These are phyloP conservation scores for Terana coerulea DNA, from an alignment of 768 basidiomycete genomes.

Conservation along the genomic window DNA sequence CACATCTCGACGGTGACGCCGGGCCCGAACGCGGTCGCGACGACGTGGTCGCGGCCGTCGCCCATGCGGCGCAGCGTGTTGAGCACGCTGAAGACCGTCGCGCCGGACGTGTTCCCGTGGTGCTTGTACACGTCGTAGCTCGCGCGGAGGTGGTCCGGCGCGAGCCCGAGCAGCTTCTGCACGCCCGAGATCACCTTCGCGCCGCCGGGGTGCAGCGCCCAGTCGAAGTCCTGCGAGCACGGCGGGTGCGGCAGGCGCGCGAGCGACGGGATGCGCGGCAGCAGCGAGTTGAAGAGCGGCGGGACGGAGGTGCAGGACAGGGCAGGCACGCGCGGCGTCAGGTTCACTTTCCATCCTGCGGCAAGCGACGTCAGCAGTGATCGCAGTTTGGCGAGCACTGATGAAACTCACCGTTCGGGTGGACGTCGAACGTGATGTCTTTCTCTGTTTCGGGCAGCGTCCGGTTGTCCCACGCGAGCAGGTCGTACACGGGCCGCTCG, in stretches of 20 bases:
- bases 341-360: constrained; percentile 11
- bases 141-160: constrained; percentile 10
- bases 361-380: background rate
- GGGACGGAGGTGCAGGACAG: constrained; percentile 9
- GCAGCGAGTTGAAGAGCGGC: constrained; percentile 8
- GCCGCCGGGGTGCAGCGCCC: constrained; percentile 12
- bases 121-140: constrained; percentile 11
- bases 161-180: constrained; percentile 6
- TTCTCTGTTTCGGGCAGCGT: constrained; percentile 8
- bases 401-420: constrained; percentile 1
- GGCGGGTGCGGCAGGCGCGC: background rate
- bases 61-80: constrained; percentile 8
- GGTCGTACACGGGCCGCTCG: constrained; percentile 9
- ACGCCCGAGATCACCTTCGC: constrained; percentile 10
- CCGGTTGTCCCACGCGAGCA: constrained; percentile 9
- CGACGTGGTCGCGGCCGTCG: constrained; percentile 3
- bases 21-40: constrained; percentile 11
- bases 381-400: background rate
- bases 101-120: constrained; percentile 11
- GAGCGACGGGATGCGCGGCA: constrained; percentile 1
- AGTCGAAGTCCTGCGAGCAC: constrained; percentile 6
- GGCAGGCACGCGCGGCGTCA: constrained; percentile 7
- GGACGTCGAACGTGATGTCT: constrained; percentile 10
- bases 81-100: constrained; percentile 11
- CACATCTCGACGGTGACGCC: constrained; percentile 12